Percentiles rank a stretch among this genome's conserved stretches.
Conservation (phyloP, 768 basidiomycete species). For the Auricularia cornea region DNA sequence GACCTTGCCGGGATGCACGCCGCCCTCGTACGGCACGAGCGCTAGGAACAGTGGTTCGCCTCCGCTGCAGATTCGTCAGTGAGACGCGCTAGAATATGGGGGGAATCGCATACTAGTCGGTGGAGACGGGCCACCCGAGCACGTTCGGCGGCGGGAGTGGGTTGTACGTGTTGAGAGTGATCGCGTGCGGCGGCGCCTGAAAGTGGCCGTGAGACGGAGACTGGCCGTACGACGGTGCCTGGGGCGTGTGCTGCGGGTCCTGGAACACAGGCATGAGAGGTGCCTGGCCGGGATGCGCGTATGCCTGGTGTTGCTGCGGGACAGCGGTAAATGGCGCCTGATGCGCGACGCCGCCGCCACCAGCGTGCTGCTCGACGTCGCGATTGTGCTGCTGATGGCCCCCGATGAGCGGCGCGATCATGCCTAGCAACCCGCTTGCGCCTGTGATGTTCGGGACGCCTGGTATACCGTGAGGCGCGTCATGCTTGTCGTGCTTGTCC, state of each 20-base stretch:
- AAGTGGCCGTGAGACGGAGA: neutral
- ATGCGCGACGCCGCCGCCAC: neutral
- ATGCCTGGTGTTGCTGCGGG: neutral
- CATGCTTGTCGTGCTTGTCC: neutral
- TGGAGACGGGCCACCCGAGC: neutral
- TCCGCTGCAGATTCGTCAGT: neutral
- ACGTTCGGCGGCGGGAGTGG: neutral
- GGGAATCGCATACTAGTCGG: neutral
- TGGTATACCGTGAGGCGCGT: neutral
- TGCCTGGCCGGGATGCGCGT: neutral
- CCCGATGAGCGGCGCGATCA: neutral
- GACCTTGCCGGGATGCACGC: conserved; percentile 75
- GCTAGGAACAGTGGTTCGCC: neutral
- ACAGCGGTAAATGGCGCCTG: neutral
- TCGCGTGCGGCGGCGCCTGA: neutral
- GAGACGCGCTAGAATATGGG: neutral
- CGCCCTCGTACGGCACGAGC: neutral
- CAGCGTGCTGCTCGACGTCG: neutral
- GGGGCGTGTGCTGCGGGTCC: neutral
- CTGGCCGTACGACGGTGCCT: no score
- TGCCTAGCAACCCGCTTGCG: neutral
- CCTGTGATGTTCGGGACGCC: no score
- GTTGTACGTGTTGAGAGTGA: neutral
- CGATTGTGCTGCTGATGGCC: neutral
- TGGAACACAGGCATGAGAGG: neutral